These are phyloP conservation scores for Neurospora sp. DNA, from an alignment of 495 filamentous ascomycete genomes.

Conservation along the genomic window DNA sequence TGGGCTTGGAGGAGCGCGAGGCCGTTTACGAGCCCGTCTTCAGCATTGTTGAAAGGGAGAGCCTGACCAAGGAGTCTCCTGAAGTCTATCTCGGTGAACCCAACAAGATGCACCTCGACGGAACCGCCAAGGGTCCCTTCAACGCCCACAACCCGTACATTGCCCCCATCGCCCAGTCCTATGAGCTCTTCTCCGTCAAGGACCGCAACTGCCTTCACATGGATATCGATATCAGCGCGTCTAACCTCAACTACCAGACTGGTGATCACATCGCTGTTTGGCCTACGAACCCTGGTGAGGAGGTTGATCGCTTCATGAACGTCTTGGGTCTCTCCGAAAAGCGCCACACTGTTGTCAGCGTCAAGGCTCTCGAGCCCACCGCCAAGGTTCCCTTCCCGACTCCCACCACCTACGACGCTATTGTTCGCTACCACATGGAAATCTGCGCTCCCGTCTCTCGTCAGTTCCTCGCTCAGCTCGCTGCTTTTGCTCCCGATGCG, in stretches of 20 bases:
- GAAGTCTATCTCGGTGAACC: slow-evolving; percentile 93
- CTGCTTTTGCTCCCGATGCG: slow-evolving; percentile 84
- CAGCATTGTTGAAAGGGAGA: slow-evolving; percentile 65
- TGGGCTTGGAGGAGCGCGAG: slow-evolving; percentile 90
- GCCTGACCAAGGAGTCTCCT: slow-evolving; percentile 64
- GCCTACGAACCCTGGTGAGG: slow-evolving; percentile 89
- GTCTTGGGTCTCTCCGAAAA: slow-evolving; percentile 68
- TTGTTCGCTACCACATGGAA: slow-evolving; percentile 93
- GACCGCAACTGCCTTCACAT: slow-evolving; percentile 94
- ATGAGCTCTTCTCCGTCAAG: slow-evolving; percentile 84
- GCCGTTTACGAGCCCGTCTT: slow-evolving; percentile 94
- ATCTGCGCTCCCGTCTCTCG: slow-evolving; percentile 91
- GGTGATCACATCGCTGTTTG: slow-evolving; percentile 96
- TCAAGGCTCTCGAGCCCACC: slow-evolving; percentile 90
- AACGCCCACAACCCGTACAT: slow-evolving; percentile 96
- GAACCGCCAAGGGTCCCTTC: slow-evolving; percentile 75
- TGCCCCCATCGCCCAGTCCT: slow-evolving; percentile 83
- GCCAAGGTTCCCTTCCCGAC: slow-evolving; percentile 97
- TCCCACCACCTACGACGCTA: slow-evolving; percentile 92
- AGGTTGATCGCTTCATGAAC: slow-evolving; percentile 82
- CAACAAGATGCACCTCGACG: slow-evolving; percentile 90
- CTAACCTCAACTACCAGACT: slow-evolving; percentile 84
- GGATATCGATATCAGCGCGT: slow-evolving; percentile 85
- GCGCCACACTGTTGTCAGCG: slow-evolving; percentile 71
- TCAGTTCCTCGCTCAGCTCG: slow-evolving; percentile 81